Evolutionary conservation across 2,329 filamentous ascomycete species (phyloP).

Genomic region (Zopfia rhizophila): DNA sequence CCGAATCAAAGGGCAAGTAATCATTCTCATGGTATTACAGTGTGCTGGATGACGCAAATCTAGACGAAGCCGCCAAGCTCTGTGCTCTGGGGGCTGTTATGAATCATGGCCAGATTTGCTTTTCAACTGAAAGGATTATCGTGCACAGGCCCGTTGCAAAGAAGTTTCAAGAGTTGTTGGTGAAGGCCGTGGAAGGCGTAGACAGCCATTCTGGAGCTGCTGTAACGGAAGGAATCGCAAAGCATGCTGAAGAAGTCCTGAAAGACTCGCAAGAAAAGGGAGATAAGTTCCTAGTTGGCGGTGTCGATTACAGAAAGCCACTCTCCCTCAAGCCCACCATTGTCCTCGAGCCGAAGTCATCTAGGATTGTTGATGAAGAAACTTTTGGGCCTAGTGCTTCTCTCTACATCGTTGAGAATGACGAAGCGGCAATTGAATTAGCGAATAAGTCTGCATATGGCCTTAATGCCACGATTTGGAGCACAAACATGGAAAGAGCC

Average conservation of each 20-base stretch:
- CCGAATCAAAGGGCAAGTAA: no score
- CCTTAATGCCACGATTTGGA: constrained; percentile 76
- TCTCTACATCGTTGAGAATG: constrained; percentile 35
- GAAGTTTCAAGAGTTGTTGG: constrained; percentile 23
- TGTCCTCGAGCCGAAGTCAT: constrained; percentile 22
- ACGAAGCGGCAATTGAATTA: constrained; percentile 43
- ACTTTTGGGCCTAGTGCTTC: constrained; percentile 43
- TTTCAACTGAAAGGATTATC: constrained; percentile 34
- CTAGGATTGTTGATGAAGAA: constrained; percentile 39
- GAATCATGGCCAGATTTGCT: constrained; percentile 37
- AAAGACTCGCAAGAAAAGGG: constrained; percentile 28
- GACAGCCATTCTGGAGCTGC: constrained; percentile 6
- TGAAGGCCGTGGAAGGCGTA: constrained; percentile 10
- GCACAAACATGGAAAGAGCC: constrained; percentile 65
- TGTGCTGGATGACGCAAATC: constrained; percentile 58
- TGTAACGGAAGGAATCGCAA: constrained; percentile 14
- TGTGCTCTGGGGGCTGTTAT: constrained; percentile 30
- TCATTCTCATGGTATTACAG: no score
- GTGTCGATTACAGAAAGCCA: constrained; percentile 5
- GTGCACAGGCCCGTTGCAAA: constrained; percentile 33
- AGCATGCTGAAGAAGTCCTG: constrained; percentile 19
- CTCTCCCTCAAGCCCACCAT: constrained; percentile 15
- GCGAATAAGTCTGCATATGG: constrained; percentile 58
- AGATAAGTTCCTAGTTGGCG: constrained; percentile 36
- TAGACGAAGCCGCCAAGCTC: constrained; percentile 52